A percentile compares a stretch with the other conserved stretches of the same genome.
Evolutionary conservation across 257 asterid species (phyloP).

Genomic region (Solanum medicagineum): DNA sequence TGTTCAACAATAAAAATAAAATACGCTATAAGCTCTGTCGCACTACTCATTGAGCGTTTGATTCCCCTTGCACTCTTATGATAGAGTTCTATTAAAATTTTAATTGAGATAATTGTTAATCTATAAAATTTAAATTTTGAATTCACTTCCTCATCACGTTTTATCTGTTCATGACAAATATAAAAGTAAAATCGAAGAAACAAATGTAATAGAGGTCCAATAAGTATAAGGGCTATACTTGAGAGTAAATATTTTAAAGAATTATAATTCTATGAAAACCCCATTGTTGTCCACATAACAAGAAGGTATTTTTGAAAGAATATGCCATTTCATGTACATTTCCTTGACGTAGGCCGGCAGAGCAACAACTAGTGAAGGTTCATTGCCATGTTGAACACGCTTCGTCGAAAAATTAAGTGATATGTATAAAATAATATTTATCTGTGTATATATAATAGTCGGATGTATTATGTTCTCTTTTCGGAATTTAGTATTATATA

Average conservation of each 20-base stretch:
- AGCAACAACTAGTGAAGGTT: not conserved
- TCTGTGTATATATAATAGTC: not conserved
- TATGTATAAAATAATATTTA: not conserved
- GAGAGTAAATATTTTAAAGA: not conserved
- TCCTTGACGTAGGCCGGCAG: not conserved
- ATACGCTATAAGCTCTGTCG: too few relatives aligned
- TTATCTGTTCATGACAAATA: not conserved
- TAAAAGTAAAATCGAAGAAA: not conserved
- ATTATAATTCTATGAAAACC: not conserved
- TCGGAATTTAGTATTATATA: not conserved
- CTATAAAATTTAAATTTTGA: not conserved
- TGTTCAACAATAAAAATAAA: too few relatives aligned
- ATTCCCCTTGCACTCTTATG: not conserved
- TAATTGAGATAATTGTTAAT: not conserved
- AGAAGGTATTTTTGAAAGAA: not conserved
- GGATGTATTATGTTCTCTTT: not conserved
- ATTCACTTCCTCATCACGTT: not conserved
- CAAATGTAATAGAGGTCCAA: not conserved
- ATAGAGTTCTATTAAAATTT: too few relatives aligned
- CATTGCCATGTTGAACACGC: not conserved
- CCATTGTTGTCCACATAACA: not conserved
- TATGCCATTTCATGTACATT: not conserved
- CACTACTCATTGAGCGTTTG: not conserved
- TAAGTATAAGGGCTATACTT: not conserved
- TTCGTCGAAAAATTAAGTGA: not conserved